phyloP scores from a whole-genome alignment of 2,329 filamentous ascomycete species.

The Dothideomycetidae sp. region DNA sequence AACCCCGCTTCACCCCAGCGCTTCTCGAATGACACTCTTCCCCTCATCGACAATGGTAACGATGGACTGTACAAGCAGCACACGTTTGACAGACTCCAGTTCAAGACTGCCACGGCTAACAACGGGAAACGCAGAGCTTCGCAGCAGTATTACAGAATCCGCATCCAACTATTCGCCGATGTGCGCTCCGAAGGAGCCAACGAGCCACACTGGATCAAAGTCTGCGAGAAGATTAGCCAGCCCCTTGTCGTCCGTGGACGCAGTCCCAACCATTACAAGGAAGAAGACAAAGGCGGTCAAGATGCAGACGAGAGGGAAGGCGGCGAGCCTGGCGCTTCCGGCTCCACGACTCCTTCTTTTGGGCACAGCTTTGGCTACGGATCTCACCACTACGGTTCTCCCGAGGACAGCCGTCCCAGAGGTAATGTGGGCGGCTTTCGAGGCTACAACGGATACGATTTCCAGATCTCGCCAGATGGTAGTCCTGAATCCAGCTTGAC shows the following conservation, averaged over 20 bases:
- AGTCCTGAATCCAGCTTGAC: neutral
- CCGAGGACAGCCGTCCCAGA: neutral
- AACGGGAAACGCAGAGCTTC: conserved; percentile 82
- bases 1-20: neutral
- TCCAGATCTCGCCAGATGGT: neutral
- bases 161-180: conserved; percentile 69
- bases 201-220: conserved; percentile 49
- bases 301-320: conserved; percentile 1
- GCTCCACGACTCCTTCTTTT: neutral
- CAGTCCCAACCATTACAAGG: conserved; percentile 52
- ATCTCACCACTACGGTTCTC: neutral
- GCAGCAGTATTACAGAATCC: conserved; percentile 85
- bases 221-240: conserved; percentile 58
- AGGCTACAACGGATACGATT: neutral
- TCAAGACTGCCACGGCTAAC: conserved; percentile 86
- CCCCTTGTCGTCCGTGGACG: conserved; percentile 79
- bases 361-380: neutral
- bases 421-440: neutral
- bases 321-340: neutral
- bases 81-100: conserved; percentile 79
- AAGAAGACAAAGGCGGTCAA: conserved; percentile 24
- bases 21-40: conserved; percentile 3
- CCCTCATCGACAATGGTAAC: conserved; percentile 5
- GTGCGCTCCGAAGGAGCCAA: conserved; percentile 34
- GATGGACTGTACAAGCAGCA: conserved; percentile 30